Conservation (phyloP, 129 eudicot species). For the carrot (Daucus carota) region DH1_v3.0 NC_030381.2:37476001-37476500, state of each 20-base stretch:
- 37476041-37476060: conserved; percentile 42
- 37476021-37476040: conserved; percentile 55
- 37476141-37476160: background rate
- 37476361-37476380: conserved; percentile 44
- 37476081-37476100: conserved; percentile 41
- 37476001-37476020: conserved; percentile 48
- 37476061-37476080: conserved; percentile 34
- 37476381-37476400: conserved; percentile 19
- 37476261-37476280: conserved; percentile 45
- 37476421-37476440: conserved; percentile 43
- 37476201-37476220: conserved; percentile 57
- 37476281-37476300: conserved; percentile 42
- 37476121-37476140: conserved; percentile 6
- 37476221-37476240: conserved; percentile 53
- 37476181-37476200: conserved; percentile 37
- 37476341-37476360: conserved; percentile 56
- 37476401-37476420: conserved; percentile 35
- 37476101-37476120: conserved; percentile 56
- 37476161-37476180: conserved; percentile 63
- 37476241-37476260: conserved; percentile 38
- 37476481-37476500: background rate
- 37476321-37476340: conserved; percentile 38
- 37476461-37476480: background rate
- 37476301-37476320: conserved; percentile 35
- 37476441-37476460: conserved; percentile 9